Evolutionary conservation across 2,329 filamentous ascomycete species (phyloP).

Genomic region (Stagonosporopsis tanaceti): DNA sequence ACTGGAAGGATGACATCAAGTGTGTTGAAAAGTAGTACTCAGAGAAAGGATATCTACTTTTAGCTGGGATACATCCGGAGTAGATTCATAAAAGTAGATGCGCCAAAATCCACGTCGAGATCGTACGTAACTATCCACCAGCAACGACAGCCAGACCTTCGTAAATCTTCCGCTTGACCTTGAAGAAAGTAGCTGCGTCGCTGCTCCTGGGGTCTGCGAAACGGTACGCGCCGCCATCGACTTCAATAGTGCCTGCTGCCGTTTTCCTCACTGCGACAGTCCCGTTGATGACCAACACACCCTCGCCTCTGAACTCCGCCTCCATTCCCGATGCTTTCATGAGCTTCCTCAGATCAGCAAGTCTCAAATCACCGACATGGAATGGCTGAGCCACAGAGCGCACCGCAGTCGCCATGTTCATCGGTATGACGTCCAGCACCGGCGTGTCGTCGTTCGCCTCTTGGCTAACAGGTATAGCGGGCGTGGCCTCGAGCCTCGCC

Average conservation of each 20-base stretch:
- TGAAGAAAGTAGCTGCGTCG: constrained; percentile 75
- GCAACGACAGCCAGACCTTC: constrained; percentile 91
- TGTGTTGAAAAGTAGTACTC: not conserved
- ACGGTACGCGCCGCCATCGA: constrained; percentile 66
- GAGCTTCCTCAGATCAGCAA: constrained; percentile 85
- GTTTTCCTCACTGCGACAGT: constrained; percentile 89
- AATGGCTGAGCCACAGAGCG: constrained; percentile 83
- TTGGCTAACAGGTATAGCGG: constrained; percentile 56
- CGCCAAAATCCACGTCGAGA: not conserved
- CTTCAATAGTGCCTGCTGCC: constrained; percentile 83
- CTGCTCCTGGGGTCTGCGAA: constrained; percentile 54
- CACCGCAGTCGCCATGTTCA: constrained; percentile 72
- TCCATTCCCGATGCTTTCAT: constrained; percentile 82
- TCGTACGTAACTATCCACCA: constrained; percentile 60
- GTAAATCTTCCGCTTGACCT: constrained; percentile 90
- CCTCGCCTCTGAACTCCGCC: constrained; percentile 93
- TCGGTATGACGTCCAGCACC: constrained; percentile 66
- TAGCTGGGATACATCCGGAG: too few relatives aligned
- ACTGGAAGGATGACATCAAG: not conserved
- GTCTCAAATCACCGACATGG: constrained; percentile 89
- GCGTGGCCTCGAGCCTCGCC: constrained; percentile 50
- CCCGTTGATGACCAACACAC: constrained; percentile 87
- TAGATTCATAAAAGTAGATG: not conserved
- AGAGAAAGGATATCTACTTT: not conserved
- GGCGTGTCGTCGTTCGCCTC: constrained; percentile 59